Evolutionary conservation across 345 rosid genomes (phyloP).

Genomic region (Brassica incana): DNA sequence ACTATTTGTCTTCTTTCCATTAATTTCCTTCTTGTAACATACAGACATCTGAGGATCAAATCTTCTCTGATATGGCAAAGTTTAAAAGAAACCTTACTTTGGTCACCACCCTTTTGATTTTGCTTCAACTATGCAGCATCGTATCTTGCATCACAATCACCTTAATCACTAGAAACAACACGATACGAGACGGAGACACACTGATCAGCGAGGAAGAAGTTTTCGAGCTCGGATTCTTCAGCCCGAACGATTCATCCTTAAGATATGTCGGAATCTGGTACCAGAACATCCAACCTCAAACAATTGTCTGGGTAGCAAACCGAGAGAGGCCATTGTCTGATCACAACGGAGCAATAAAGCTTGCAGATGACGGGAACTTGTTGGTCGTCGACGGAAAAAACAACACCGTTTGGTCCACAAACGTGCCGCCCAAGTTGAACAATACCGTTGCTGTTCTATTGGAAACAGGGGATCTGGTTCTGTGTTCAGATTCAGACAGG

Average conservation of each 20-base stretch:
- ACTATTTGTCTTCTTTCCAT: constrained; percentile 4
- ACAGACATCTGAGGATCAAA: constrained; percentile 5
- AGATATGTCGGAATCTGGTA: constrained; percentile 76
- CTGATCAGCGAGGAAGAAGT: constrained; percentile 37
- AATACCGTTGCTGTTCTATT: constrained; percentile 38
- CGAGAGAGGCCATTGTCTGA: constrained; percentile 51
- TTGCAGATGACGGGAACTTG: constrained; percentile 41
- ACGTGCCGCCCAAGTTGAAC: constrained; percentile 5
- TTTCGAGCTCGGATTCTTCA: constrained; percentile 68
- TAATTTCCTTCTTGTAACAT: neutral
- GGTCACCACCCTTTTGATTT: constrained; percentile 19
- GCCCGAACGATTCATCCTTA: constrained; percentile 43
- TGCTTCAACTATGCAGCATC: constrained; percentile 22
- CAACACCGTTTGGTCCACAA: constrained; percentile 46
- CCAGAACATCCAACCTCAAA: constrained; percentile 32
- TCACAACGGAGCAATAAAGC: constrained; percentile 45
- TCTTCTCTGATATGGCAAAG: neutral
- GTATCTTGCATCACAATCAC: constrained; percentile 25
- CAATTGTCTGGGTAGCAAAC: constrained; percentile 72
- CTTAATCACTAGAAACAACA: constrained; percentile 45
- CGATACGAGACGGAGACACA: constrained; percentile 49
- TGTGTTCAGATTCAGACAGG: constrained; percentile 26
- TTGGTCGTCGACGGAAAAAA: constrained; percentile 30
- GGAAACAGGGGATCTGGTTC: constrained; percentile 51
- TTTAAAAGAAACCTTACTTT: neutral